Evolutionary conservation across 345 rosid species (phyloP).

Genomic region (Moricandia arvensis): DNA sequence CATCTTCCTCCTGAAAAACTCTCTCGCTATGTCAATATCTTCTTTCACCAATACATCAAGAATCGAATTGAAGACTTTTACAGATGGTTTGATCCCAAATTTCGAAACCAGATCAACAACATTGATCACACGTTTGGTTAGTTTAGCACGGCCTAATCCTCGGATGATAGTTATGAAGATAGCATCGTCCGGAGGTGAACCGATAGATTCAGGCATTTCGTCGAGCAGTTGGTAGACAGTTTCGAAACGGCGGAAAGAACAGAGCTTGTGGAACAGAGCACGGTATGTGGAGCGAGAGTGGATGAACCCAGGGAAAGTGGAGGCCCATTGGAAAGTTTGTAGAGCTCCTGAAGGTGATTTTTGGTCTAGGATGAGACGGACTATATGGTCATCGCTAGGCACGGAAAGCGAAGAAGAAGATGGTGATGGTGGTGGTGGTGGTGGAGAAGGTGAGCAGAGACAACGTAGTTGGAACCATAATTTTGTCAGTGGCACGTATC

Average conservation of each 20-base stretch:
- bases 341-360: conserved; percentile 60
- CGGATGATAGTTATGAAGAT: conserved; percentile 63
- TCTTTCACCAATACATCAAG: conserved; percentile 79
- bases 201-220: conserved; percentile 69
- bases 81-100: conserved; percentile 54
- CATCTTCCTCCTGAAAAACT: conserved; percentile 75
- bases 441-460: conserved; percentile 22
- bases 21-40: conserved; percentile 82
- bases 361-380: conserved; percentile 69
- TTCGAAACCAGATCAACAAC: conserved; percentile 54
- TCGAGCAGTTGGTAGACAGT: conserved; percentile 74
- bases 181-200: conserved; percentile 65
- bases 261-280: conserved; percentile 59
- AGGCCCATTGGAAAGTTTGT: conserved; percentile 77
- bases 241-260: conserved; percentile 60
- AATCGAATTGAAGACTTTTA: conserved; percentile 66
- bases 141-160: conserved; percentile 67
- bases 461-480: conserved; percentile 17
- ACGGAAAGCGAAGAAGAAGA: conserved; percentile 35
- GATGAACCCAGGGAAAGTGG: conserved; percentile 54
- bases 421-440: conserved; percentile 11
- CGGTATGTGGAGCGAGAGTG: conserved; percentile 85
- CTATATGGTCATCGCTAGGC: conserved; percentile 61
- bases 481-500: conserved; percentile 6
- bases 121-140: conserved; percentile 47